Evolutionary conservation across 1,139 yeast species (phyloP).

Genomic region (Chernovozyma aurita): DNA sequence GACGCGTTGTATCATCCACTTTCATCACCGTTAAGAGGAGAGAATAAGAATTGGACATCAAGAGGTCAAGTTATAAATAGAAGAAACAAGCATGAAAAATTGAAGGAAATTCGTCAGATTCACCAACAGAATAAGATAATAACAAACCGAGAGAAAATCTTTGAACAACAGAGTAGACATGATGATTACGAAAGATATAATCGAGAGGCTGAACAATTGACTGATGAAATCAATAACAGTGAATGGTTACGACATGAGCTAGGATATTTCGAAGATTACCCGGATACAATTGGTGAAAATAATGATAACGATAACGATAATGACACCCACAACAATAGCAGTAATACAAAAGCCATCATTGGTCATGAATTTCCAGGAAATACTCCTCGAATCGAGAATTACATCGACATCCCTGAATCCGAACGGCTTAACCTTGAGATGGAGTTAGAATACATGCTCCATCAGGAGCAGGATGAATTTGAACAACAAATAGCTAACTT

Average conservation of each 20-base stretch:
- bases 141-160: conserved; percentile 20
- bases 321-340: too few relatives aligned
- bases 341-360: too few relatives aligned
- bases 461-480: conserved; percentile 6
- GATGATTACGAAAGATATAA: background rate
- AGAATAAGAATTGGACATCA: conserved; percentile 1
- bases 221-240: background rate
- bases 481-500: conserved; percentile 3
- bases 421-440: conserved; percentile 2
- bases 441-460: conserved; percentile 5
- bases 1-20: conserved; percentile 19
- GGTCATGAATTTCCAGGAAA: too few relatives aligned
- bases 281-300: too few relatives aligned
- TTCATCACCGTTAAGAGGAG: conserved; percentile 14
- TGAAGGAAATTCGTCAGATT: conserved; percentile 25
- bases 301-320: too few relatives aligned
- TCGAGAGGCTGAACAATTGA: conserved; percentile 1
- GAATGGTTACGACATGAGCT: background rate
- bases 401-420: too few relatives aligned
- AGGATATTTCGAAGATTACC: background rate
- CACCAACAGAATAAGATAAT: conserved; percentile 21
- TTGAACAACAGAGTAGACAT: conserved; percentile 18
- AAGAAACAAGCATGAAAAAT: conserved; percentile 25
- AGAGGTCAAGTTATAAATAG: conserved; percentile 12
- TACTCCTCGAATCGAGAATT: too few relatives aligned